Base-by-base conservation (phyloP, 305 asterid species). In the Euphrasia arctica region DNA sequence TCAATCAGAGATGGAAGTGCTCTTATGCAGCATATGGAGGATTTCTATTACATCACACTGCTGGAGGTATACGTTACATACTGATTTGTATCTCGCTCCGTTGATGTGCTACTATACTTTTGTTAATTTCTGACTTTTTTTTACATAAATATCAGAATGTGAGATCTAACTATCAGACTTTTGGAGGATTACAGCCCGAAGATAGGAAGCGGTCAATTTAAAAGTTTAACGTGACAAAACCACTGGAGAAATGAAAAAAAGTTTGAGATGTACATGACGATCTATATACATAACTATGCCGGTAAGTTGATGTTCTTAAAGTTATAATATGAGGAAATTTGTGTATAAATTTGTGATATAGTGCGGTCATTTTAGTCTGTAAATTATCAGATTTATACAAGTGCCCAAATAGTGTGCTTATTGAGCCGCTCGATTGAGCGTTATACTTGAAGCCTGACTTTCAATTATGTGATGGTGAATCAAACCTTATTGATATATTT, bases 21-120 rank as follows among this genome's bases (percentile, higher is more conserved):
- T 60, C 94, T 93, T 7, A 90, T 90, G 99, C 97, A 93, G 82
- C 97, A 90, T 56, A 93, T 93, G 99, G 99, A 93, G 77, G 97
- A 93, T 79, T 93, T 93, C 85, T 90, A 93, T 57, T 90, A 93
- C 73, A 75, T 93, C 39, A 71, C 95, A 4, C 72, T 93, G 68
- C 84, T 93, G 60, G 97, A 93, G 98, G 98, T 93, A 76, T 13
- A 10, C 0, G 5, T 12, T 13, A 10, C 0, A 1, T 12, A 10
- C 54, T 27, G 39, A 4, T 36, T 68, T 59, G 6, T 54, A 50
- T 10, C 56, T 9, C 41, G 2, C 66, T 22, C 14, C 55, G 12
- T 22, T 5, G 14, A 34, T 13, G 18, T 59, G 18, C 43, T 31
- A 3, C 14, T 14, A 31, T 31, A 50, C 47, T 22, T 32, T 49